These are phyloP conservation scores for Botrytis fabae DNA, from an alignment of 2,329 filamentous ascomycete species.

Conservation along the genomic window DNA sequence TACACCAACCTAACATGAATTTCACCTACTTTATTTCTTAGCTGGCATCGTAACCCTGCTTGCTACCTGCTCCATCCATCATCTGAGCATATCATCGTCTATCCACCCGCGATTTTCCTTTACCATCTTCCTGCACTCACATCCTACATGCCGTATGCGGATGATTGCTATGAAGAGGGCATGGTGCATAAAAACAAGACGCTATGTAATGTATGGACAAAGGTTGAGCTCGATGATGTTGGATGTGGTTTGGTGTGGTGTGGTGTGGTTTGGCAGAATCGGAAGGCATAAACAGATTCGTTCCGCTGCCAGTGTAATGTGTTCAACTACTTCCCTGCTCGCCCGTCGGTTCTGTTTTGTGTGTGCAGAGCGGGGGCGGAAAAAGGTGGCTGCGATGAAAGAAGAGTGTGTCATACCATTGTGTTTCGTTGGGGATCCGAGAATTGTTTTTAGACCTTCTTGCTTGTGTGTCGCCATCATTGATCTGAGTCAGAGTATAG, in stretches of 20 bases:
- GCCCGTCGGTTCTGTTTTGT: constrained; percentile 28
- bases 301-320: constrained; percentile 25
- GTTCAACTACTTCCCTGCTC: constrained; percentile 22
- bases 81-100: constrained; percentile 20
- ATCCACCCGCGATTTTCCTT: constrained; percentile 4
- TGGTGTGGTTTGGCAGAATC: constrained; percentile 26
- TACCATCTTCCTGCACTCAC: constrained; percentile 11
- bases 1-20: constrained; percentile 7
- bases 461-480: constrained; percentile 14
- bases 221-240: constrained; percentile 12
- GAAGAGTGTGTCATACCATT: constrained; percentile 19
- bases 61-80: constrained; percentile 5
- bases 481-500: constrained; percentile 20
- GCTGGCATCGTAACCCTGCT: constrained; percentile 12
- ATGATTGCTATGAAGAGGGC: constrained; percentile 22
- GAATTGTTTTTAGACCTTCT: background rate
- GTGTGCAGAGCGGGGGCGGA: constrained; percentile 26
- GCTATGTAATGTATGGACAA: constrained; percentile 22
- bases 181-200: constrained; percentile 28
- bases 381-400: constrained; percentile 23
- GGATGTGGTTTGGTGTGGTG: constrained; percentile 17
- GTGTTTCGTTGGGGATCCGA: constrained; percentile 10
- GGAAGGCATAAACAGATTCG: constrained; percentile 24
- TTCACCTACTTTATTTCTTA: constrained; percentile 6
- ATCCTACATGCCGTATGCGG: constrained; percentile 18